A percentile compares a stretch with the other conserved stretches of the same genome.
phyloP scores from a whole-genome alignment of 2,329 filamentous ascomycete genomes.

The Sclerotinia borealis region DNA sequence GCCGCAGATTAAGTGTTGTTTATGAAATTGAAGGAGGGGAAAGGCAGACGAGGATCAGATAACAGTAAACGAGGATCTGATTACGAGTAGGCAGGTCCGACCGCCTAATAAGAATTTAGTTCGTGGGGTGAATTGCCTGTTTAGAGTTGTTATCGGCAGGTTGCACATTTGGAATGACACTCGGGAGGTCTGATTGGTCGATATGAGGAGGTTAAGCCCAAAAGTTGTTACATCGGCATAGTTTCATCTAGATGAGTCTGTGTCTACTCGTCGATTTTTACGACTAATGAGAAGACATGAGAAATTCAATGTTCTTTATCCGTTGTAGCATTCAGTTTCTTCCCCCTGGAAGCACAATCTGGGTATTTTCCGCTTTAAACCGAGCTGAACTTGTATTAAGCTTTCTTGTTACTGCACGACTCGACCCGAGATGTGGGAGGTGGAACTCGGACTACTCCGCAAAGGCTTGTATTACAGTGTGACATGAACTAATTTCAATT shows the following conservation, averaged over 20 bases:
- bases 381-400: not conserved
- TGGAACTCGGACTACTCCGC: not conserved
- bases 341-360: not conserved
- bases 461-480: not conserved
- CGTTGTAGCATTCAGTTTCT: too few species aligned
- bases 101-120: not conserved
- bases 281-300: too few species aligned
- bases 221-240: not conserved
- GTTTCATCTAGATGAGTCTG: too few species aligned
- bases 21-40: not conserved
- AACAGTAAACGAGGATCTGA: slow-evolving; percentile 12
- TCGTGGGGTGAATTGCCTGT: not conserved
- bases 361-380: not conserved
- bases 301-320: too few species aligned
- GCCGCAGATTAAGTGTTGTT: not conserved
- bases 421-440: too few species aligned
- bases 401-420: not conserved
- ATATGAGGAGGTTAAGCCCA: not conserved
- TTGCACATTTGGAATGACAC: slow-evolving; percentile 1
- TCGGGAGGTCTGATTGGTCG: not conserved
- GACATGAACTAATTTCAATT: too few species aligned
- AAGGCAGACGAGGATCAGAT: slow-evolving; percentile 8
- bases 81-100: not conserved
- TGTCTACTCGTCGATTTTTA: too few species aligned
- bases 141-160: not conserved